Percentiles rank a stretch among this genome's conserved stretches.
These are phyloP conservation scores for Metschnikowia hibisci DNA, from an alignment of 805 yeast species.

Conservation along the genomic window DNA sequence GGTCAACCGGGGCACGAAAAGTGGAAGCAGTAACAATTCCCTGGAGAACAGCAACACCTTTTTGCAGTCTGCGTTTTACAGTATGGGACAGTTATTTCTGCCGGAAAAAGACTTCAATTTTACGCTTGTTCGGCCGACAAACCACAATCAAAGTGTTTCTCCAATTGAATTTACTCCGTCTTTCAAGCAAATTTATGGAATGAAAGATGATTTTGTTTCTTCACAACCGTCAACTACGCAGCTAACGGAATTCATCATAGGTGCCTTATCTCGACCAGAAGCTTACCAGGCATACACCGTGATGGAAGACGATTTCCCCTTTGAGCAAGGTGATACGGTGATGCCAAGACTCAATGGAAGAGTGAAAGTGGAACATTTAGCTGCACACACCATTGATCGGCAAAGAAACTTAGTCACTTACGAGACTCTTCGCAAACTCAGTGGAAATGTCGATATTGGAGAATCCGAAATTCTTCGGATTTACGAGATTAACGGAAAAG, in stretches of 20 bases:
- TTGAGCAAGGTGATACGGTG: slow-evolving; percentile 31
- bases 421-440: slow-evolving; percentile 20
- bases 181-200: slow-evolving; percentile 29
- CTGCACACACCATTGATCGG: slow-evolving; percentile 38
- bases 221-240: slow-evolving; percentile 25
- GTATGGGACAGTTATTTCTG: slow-evolving; percentile 40
- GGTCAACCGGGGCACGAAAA: too few species aligned
- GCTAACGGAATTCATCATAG: slow-evolving; percentile 27
- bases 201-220: slow-evolving; percentile 25
- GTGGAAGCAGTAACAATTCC: too few species aligned
- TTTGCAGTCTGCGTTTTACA: slow-evolving; percentile 36
- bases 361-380: slow-evolving; percentile 44
- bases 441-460: neutral
- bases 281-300: slow-evolving; percentile 23
- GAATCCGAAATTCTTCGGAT: slow-evolving; percentile 22
- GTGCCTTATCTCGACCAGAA: slow-evolving; percentile 24
- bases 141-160: slow-evolving; percentile 20
- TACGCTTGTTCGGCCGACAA: slow-evolving; percentile 42
- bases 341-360: slow-evolving; percentile 41
- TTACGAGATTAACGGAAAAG: slow-evolving; percentile 32
- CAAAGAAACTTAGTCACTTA: slow-evolving; percentile 30
- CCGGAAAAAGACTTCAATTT: slow-evolving; percentile 39
- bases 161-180: slow-evolving; percentile 26
- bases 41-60: slow-evolving; percentile 8
- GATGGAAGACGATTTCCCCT: neutral